Evolutionary conservation across 345 rosid species (phyloP).

Genomic region (Cardamine chenopodiifolia): DNA sequence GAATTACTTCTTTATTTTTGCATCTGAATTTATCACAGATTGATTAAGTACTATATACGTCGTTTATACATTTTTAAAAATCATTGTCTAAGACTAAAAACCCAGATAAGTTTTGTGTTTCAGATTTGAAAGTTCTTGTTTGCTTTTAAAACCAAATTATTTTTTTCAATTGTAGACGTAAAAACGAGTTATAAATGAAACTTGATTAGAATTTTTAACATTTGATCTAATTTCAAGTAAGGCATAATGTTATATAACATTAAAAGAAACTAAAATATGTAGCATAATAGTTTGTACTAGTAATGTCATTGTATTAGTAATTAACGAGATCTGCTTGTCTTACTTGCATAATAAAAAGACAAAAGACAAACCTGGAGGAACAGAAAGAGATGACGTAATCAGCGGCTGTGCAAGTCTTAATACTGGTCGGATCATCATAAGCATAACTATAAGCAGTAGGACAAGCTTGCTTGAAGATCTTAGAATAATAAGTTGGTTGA

Average conservation of each 20-base stretch:
- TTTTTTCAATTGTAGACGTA: background rate
- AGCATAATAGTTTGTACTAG: background rate
- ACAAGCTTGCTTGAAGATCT: slow-evolving; percentile 77
- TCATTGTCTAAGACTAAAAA: background rate
- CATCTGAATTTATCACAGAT: background rate
- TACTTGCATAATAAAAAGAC: background rate
- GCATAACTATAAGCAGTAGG: slow-evolving; percentile 88
- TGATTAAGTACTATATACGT: background rate
- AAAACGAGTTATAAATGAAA: background rate
- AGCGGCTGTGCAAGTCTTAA: slow-evolving; percentile 66
- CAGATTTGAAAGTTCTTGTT: background rate
- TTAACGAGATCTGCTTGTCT: background rate
- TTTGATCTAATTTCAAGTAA: background rate
- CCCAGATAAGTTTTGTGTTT: background rate
- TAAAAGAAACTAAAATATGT: background rate
- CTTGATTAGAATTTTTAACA: background rate
- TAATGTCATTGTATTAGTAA: background rate
- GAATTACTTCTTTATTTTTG: background rate
- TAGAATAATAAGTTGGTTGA: slow-evolving; percentile 74
- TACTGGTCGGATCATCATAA: slow-evolving; percentile 83
- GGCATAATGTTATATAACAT: background rate
- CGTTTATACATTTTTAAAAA: background rate
- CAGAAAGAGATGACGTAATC: slow-evolving; percentile 84
- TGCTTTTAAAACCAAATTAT: background rate
- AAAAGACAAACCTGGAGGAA: slow-evolving; percentile 49